These are phyloP conservation scores for Paramecium sexaurelia DNA, from an alignment of 73 alveolate genomes.

Conservation along the genomic window DNA sequence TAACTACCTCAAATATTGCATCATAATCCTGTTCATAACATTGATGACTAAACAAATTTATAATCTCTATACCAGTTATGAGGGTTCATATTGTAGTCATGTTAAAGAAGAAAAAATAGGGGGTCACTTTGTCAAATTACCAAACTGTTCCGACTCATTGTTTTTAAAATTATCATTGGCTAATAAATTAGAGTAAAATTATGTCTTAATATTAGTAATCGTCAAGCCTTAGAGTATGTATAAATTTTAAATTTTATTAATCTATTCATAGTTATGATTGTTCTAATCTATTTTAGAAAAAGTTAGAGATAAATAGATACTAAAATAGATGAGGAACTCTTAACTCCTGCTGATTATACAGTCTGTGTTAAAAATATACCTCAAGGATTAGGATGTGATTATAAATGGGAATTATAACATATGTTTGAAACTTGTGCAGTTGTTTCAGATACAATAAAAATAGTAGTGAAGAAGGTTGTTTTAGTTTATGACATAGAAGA, in stretches of 20 bases:
- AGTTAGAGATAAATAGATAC: slow-evolving; percentile 54
- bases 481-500: slow-evolving; percentile 56
- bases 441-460: neutral
- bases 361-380: slow-evolving; percentile 61
- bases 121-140: neutral
- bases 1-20: slow-evolving; percentile 41
- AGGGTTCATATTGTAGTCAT: slow-evolving; percentile 15
- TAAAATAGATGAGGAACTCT: slow-evolving; percentile 49
- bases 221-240: slow-evolving; percentile 24
- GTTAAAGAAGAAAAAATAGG: neutral
- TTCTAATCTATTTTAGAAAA: slow-evolving; percentile 53
- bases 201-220: neutral
- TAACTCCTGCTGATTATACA: slow-evolving; percentile 65
- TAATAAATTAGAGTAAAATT: slow-evolving; percentile 22
- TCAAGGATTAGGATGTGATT: slow-evolving; percentile 26
- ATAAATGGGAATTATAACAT: slow-evolving; percentile 42
- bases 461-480: slow-evolving; percentile 1
- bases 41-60: neutral
- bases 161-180: slow-evolving; percentile 16
- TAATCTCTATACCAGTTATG: slow-evolving; percentile 25
- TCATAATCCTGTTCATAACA: neutral
- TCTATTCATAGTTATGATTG: slow-evolving; percentile 34
- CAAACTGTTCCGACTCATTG: slow-evolving; percentile 13
- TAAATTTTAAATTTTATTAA: slow-evolving; percentile 36
- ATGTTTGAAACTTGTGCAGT: slow-evolving; percentile 48